Conservation (phyloP, 2,329 filamentous ascomycete species). For the Neospermospora avenae region DNA sequence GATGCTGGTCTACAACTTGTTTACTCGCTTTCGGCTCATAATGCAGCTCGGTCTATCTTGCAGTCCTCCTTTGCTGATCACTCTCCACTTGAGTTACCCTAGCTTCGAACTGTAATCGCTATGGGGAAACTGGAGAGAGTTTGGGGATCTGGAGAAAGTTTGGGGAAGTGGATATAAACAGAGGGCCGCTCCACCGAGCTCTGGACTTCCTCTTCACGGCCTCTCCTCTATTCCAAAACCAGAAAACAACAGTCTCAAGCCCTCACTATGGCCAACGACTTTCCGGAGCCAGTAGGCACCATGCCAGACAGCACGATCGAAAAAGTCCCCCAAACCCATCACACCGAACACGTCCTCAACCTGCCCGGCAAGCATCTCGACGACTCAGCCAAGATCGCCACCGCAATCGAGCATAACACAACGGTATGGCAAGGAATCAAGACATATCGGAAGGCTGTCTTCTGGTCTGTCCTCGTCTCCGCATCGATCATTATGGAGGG, state of each 20-base stretch:
- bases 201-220: too few relatives aligned
- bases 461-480: constrained; percentile 25
- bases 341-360: not conserved
- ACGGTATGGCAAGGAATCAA: constrained; percentile 15
- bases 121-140: not conserved
- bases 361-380: constrained; percentile 1
- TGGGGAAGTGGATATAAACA: not conserved
- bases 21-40: not conserved
- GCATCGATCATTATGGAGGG: constrained; percentile 35
- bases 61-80: not conserved
- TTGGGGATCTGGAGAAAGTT: not conserved
- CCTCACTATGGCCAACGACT: not conserved
- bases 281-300: not conserved
- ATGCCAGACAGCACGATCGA: not conserved
- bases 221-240: not conserved
- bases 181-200: not conserved
- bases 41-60: constrained; percentile 2
- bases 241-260: not conserved
- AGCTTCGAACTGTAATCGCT: not conserved
- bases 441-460: constrained; percentile 60
- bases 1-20: not conserved
- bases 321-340: not conserved
- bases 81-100: not conserved
- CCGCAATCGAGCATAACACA: not conserved
- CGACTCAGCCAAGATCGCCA: constrained; percentile 2